Percentiles rank a stretch among this genome's conserved stretches.
These are phyloP conservation scores for Chloris gayana DNA, from an alignment of 176 grass and related monocot genomes.

Conservation along the genomic window DNA sequence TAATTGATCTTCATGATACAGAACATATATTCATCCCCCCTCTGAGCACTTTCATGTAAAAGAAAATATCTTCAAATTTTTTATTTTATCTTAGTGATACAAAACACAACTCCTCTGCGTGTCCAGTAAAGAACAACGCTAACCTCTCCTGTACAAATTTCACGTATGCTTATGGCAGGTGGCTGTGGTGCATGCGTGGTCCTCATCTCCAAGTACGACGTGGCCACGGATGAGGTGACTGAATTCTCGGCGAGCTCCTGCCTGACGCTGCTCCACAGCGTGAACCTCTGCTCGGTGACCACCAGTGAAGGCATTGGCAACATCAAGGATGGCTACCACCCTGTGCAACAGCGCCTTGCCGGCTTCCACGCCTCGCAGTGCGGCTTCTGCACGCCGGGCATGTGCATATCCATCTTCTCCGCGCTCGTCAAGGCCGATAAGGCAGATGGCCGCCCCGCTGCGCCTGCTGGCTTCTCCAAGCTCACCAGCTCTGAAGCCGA, in stretches of 20 bases:
- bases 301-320: conserved; percentile 89
- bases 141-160: not conserved
- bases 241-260: conserved; percentile 75
- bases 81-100: not conserved
- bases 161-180: conserved; percentile 37
- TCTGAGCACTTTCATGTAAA: too few species aligned
- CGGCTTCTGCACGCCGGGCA: conserved; percentile 88
- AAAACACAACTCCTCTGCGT: not conserved
- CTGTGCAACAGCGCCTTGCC: conserved; percentile 70
- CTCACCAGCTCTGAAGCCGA: conserved; percentile 67
- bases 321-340: conserved; percentile 67
- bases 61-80: not conserved
- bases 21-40: too few species aligned
- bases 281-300: conserved; percentile 70
- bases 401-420: conserved; percentile 91
- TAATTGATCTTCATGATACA: too few species aligned
- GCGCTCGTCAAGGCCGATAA: conserved; percentile 76
- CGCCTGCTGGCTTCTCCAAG: conserved; percentile 66
- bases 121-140: not conserved
- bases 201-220: conserved; percentile 70
- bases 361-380: conserved; percentile 94
- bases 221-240: conserved; percentile 50
- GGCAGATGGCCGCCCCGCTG: not conserved
- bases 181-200: conserved; percentile 93
- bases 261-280: conserved; percentile 66